Percentiles rank a stretch among this genome's conserved stretches.
phyloP scores from a whole-genome alignment of 768 basidiomycete genomes.

The Pleurotus sapidus region DNA sequence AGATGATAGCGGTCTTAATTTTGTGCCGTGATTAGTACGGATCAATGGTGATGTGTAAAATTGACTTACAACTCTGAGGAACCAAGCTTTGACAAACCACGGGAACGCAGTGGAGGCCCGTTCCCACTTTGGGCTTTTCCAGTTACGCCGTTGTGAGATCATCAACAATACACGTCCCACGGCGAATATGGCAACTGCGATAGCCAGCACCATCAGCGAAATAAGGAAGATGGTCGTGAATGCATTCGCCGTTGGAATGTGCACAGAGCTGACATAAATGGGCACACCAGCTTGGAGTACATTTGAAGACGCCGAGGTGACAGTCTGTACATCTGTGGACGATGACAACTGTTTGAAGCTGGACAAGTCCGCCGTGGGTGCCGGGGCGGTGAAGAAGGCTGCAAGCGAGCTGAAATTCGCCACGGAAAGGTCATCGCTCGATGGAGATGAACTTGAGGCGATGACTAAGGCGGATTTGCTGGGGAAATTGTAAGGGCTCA shows the following conservation, averaged over 20 bases:
- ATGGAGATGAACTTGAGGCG: neutral
- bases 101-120: conserved; percentile 32
- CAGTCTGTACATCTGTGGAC: conserved; percentile 53
- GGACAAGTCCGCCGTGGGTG: neutral
- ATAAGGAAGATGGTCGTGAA: conserved; percentile 88
- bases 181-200: conserved; percentile 48
- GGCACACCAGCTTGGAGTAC: conserved; percentile 79
- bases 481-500: conserved; percentile 71
- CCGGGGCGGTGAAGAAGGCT: neutral
- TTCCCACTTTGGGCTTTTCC: neutral
- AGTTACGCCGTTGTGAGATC: conserved; percentile 22
- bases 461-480: neutral
- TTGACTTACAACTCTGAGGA: conserved; percentile 61
- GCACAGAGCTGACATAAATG: conserved; percentile 73
- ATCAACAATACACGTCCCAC: conserved; percentile 47
- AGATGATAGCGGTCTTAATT: conserved; percentile 54
- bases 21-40: neutral
- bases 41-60: neutral
- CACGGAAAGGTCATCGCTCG: neutral
- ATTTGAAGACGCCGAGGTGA: conserved; percentile 61
- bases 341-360: conserved; percentile 15
- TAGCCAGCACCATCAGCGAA: conserved; percentile 63
- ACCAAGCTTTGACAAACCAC: conserved; percentile 56
- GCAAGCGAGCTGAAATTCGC: neutral
- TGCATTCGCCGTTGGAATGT: conserved; percentile 82